Conservation (phyloP, 1,139 yeast genomes). For the Suhomyces chickasaworum region DNA sequence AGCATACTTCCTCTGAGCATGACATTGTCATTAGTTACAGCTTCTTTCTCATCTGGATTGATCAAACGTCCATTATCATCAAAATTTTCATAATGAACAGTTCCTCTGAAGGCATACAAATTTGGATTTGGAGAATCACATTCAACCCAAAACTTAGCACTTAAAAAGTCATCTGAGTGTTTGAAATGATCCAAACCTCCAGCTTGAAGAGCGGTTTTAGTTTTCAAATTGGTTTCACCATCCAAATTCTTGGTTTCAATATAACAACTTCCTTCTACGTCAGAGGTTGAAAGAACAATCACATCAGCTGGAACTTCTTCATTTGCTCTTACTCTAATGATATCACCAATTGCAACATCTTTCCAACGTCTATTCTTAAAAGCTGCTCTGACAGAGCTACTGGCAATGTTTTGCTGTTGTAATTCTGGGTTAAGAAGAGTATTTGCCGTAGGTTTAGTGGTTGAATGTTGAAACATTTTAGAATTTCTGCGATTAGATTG, state of each 20-base stretch:
- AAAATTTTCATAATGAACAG: slow-evolving; percentile 60
- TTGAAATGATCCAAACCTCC: slow-evolving; percentile 58
- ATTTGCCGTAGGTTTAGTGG: slow-evolving; percentile 22
- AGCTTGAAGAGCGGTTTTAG: slow-evolving; percentile 71
- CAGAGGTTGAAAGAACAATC: slow-evolving; percentile 77
- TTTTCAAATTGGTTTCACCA: slow-evolving; percentile 93
- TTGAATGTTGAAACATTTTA: slow-evolving; percentile 2
- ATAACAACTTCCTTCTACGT: slow-evolving; percentile 86
- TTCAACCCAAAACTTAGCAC: slow-evolving; percentile 80
- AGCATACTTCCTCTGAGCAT: slow-evolving; percentile 88
- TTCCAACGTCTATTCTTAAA: slow-evolving; percentile 85
- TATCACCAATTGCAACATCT: slow-evolving; percentile 84
- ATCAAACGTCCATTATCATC: slow-evolving; percentile 39
- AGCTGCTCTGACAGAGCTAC: slow-evolving; percentile 27
- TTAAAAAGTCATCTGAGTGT: slow-evolving; percentile 72
- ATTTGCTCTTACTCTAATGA: slow-evolving; percentile 78
- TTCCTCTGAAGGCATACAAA: slow-evolving; percentile 85
- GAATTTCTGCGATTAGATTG: slow-evolving; percentile 11
- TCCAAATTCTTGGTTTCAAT: slow-evolving; percentile 94
- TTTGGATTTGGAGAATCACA: slow-evolving; percentile 89
- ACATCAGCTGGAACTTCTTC: slow-evolving; percentile 96
- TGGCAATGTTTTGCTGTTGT: slow-evolving; percentile 23
- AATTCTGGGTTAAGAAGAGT: slow-evolving; percentile 39
- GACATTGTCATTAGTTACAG: slow-evolving; percentile 77
- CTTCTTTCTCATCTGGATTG: slow-evolving; percentile 59